phyloP scores from a whole-genome alignment of 2,329 filamentous ascomycete genomes.

The Dactylellina leptospora region DNA sequence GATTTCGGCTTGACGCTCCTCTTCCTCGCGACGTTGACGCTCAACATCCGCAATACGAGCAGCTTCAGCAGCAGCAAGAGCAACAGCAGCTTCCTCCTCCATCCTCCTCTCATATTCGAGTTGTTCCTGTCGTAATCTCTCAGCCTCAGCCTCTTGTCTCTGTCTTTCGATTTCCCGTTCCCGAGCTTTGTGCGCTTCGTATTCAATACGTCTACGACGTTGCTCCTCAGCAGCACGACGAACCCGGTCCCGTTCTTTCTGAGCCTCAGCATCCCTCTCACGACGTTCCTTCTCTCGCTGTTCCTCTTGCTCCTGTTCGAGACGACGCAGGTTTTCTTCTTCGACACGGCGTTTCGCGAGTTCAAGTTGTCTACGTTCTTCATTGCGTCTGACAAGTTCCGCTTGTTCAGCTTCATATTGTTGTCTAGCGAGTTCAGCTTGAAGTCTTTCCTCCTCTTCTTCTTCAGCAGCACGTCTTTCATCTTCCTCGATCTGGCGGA shows the following conservation, averaged over 20 bases:
- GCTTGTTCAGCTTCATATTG: conserved; percentile 48
- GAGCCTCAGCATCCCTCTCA: conserved; percentile 47
- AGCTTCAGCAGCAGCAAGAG: conserved; percentile 43
- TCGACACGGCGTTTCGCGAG: conserved; percentile 48
- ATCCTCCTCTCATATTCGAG: conserved; percentile 27
- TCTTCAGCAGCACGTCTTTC: conserved; percentile 26
- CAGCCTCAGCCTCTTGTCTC: conserved; percentile 42
- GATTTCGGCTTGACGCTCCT: conserved; percentile 37
- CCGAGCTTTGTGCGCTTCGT: conserved; percentile 38
- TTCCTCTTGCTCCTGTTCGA: conserved; percentile 48
- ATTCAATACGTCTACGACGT: conserved; percentile 36
- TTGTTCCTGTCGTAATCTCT: conserved; percentile 31
- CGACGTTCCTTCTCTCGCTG: conserved; percentile 44
- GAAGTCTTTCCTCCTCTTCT: conserved; percentile 27
- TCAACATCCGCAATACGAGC: conserved; percentile 42
- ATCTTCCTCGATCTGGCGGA: conserved; percentile 30
- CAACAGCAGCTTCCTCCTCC: conserved; percentile 38
- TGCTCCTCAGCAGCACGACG: conserved; percentile 39
- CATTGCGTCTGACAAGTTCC: conserved; percentile 28
- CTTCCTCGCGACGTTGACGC: conserved; percentile 34
- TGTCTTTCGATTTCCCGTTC: conserved; percentile 51
- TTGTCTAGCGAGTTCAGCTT: conserved; percentile 36
- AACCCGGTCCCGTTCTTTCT: conserved; percentile 42
- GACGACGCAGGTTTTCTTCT: conserved; percentile 47
- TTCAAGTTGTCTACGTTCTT: conserved; percentile 49